phyloP scores from a whole-genome alignment of 306 rosid genomes.

The Prunus kanzakura region DNA sequence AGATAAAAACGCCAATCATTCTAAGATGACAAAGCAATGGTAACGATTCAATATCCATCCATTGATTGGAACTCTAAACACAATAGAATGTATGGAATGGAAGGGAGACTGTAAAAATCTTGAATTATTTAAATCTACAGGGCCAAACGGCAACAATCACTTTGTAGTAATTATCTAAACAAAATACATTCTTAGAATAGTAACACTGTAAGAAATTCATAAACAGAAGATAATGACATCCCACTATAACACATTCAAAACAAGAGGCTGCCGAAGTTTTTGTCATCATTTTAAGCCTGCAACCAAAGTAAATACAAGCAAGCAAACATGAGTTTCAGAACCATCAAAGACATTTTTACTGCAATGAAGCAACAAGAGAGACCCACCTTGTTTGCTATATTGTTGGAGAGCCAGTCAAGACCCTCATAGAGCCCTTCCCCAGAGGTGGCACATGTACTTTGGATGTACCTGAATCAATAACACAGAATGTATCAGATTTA shows the following conservation, averaged over 20 bases:
- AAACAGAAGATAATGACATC: constrained; percentile 15
- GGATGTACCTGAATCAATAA: constrained; percentile 32
- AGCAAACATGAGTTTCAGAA: background rate
- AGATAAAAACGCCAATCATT: background rate
- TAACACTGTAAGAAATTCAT: constrained; percentile 22
- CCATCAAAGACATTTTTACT: background rate
- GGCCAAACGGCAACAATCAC: constrained; percentile 3
- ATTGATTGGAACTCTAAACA: background rate
- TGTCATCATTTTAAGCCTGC: constrained; percentile 19
- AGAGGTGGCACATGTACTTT: constrained; percentile 57
- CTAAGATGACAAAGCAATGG: background rate
- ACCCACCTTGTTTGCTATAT: constrained; percentile 45
- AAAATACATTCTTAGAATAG: constrained; percentile 1
- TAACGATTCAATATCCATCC: background rate
- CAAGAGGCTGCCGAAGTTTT: background rate
- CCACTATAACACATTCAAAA: constrained; percentile 3
- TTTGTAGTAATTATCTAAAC: constrained; percentile 14
- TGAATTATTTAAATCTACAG: constrained; percentile 34
- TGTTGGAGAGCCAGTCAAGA: constrained; percentile 56
- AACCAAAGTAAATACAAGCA: background rate
- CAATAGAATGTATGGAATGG: background rate
- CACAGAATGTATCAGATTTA: background rate
- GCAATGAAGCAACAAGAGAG: background rate
- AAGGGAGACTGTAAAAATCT: background rate
- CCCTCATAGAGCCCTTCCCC: constrained; percentile 60